Evolutionary conservation across 495 filamentous ascomycete genomes (phyloP), one percentile per base, ranked within the genome.

Genomic region (Hypomontagnella submonticulosa): DNA sequence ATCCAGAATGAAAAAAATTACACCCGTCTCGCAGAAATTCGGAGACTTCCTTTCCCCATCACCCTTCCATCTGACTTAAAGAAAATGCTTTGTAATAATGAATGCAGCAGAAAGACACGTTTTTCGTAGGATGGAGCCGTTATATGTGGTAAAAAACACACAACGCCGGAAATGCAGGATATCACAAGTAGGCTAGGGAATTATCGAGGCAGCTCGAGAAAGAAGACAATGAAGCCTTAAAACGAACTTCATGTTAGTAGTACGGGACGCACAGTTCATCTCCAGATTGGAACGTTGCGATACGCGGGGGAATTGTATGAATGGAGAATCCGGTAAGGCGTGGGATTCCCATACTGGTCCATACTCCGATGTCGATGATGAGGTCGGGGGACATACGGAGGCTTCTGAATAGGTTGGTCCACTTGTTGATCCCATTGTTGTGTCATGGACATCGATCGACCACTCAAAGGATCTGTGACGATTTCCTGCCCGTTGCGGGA

Each of bases 301-400:
- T 82, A 82, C 10, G 79, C 79, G 5, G 80, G 79, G 4, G 80
- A 81, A 55, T 82, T 80, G 57, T 82, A 82, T 57, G 79, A 81
- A 56, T 82, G 79, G 11, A 82, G 70, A 30, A 81, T 67, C 6
- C 80, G 78, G 46, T 77, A 81, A 9, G 75, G 80, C 12, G 63
- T 56, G 13, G 71, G 60, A 40, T 67, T 59, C 57, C 73, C 69
- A 62, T 72, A 57, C 23, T 70, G 69, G 43, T 70, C 69, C 12
- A 72, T 19, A 41, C 80, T 81, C 44, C 73, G 74, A 54, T 76
- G 76, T 11, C 79, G 75, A 47, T 70, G 37, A 55, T 80, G 79
- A 20, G 66, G 70, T 18, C 74, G 77, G 16, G 77, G 71, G 1
- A 67, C 59, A 15, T 76, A 64, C 5, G 74, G 69, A 15, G 74